Conservation (phyloP, 345 rosid genomes). For the Corchorus capsularis region DNA sequence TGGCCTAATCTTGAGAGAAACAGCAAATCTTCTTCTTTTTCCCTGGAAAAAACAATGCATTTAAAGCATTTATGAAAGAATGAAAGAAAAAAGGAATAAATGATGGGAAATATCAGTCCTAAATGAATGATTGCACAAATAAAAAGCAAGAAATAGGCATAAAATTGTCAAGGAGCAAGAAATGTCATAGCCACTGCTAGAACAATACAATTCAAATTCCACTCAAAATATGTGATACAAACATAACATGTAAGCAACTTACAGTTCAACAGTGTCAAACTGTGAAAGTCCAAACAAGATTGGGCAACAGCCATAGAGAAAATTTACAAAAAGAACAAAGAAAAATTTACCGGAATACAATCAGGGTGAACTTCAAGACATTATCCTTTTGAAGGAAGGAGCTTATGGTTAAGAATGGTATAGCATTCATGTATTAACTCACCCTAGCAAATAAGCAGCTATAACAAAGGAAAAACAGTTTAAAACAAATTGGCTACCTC, state of each 20-base stretch:
- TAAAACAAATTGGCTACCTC: not conserved
- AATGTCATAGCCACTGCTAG: not conserved
- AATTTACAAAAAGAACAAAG: slow-evolving; percentile 3
- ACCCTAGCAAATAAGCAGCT: not conserved
- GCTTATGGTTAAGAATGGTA: not conserved
- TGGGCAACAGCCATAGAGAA: not conserved
- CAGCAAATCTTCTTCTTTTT: slow-evolving; percentile 48
- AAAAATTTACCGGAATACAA: not conserved
- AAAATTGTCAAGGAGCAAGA: not conserved
- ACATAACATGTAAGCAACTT: not conserved
- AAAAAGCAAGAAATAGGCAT: not conserved
- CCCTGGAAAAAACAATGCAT: slow-evolving; percentile 46
- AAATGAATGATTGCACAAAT: not conserved
- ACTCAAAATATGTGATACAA: not conserved
- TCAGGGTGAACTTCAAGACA: not conserved
- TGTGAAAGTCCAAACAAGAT: not conserved
- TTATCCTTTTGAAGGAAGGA: not conserved
- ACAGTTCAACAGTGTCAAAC: not conserved
- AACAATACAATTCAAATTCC: not conserved
- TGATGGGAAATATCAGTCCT: not conserved
- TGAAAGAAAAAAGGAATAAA: not conserved
- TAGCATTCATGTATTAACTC: not conserved
- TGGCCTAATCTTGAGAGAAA: slow-evolving; percentile 59
- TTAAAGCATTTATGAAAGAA: slow-evolving; percentile 13
- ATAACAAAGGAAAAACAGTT: not conserved